A percentile compares a stretch with the other conserved stretches of the same genome.
Conservation (phyloP, 495 filamentous ascomycete species). For the Bathelium albidoporum region DNA sequence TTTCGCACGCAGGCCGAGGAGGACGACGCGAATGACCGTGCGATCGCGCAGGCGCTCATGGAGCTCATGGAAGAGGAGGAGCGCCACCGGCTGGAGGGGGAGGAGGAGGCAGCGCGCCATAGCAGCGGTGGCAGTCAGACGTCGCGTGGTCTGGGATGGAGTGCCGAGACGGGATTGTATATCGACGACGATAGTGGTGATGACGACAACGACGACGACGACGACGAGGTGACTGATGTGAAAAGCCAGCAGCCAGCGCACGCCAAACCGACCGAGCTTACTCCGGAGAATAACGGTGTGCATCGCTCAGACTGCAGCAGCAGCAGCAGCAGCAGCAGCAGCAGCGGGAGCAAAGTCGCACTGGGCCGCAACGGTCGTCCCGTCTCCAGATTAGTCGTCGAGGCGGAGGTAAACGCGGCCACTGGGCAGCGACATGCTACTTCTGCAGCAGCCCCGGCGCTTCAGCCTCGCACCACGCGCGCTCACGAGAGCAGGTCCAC, state of each 20-base stretch:
- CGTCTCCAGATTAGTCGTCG: not conserved
- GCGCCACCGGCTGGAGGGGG: slow-evolving; percentile 55
- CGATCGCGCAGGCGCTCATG: slow-evolving; percentile 79
- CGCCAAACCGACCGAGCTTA: not conserved
- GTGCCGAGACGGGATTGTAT: slow-evolving; percentile 38
- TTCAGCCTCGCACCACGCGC: not conserved
- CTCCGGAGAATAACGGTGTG: not conserved
- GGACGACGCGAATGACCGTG: slow-evolving; percentile 79
- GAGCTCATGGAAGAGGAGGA: slow-evolving; percentile 83
- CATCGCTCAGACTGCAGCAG: too few relatives aligned
- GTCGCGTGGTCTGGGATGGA: slow-evolving; percentile 28
- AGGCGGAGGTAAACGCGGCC: not conserved
- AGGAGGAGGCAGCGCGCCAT: too few relatives aligned
- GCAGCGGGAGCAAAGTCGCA: not conserved
- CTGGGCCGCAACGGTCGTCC: not conserved
- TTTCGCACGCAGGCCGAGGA: slow-evolving; percentile 79
- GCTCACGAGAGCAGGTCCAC: not conserved
- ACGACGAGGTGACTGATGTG: not conserved
- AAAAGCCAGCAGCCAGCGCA: not conserved
- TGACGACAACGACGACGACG: slow-evolving; percentile 1
- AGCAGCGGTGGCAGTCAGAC: slow-evolving; percentile 29
- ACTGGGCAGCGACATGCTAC: too few relatives aligned
- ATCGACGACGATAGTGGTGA: not conserved
- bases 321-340: not conserved
- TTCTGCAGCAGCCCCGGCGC: not conserved